Conservation (phyloP, 2,329 filamentous ascomycete genomes). For the Rachicladosporium sp. region DNA sequence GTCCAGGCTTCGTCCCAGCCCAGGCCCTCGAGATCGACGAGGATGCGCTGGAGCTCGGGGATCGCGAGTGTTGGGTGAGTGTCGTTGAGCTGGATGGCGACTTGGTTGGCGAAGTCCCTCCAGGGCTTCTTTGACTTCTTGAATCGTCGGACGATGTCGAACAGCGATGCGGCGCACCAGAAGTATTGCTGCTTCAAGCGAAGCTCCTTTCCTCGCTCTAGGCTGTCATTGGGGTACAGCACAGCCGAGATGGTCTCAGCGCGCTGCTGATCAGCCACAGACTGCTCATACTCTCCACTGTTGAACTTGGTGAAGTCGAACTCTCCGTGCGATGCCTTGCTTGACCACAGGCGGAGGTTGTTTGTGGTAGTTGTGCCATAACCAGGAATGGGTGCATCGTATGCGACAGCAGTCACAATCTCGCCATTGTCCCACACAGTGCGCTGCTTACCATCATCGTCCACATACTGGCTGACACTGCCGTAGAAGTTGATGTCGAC, state of each 20-base stretch:
- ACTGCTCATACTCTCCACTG: slow-evolving; percentile 92
- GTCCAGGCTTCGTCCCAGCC: slow-evolving; percentile 89
- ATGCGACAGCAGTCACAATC: slow-evolving; percentile 81
- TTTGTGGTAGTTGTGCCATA: slow-evolving; percentile 86
- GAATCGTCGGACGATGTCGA: slow-evolving; percentile 93
- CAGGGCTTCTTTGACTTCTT: slow-evolving; percentile 91
- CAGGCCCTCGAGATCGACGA: slow-evolving; percentile 78
- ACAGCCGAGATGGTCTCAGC: slow-evolving; percentile 99
- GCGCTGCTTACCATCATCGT: slow-evolving; percentile 59
- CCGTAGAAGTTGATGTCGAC: slow-evolving; percentile 98
- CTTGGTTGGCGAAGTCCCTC: slow-evolving; percentile 84
- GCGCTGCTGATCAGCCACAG: slow-evolving; percentile 92
- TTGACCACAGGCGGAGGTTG: slow-evolving; percentile 94
- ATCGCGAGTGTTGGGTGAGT: slow-evolving; percentile 97
- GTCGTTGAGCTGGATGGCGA: slow-evolving; percentile 91
- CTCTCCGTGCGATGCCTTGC: slow-evolving; percentile 90
- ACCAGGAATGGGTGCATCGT: slow-evolving; percentile 77
- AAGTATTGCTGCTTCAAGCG: slow-evolving; percentile 99
- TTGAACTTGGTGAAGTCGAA: slow-evolving; percentile 99
- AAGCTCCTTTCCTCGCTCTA: slow-evolving; percentile 92
- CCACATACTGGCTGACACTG: slow-evolving; percentile 59
- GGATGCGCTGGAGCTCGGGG: slow-evolving; percentile 86
- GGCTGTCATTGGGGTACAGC: slow-evolving; percentile 92
- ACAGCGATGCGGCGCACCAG: slow-evolving; percentile 94
- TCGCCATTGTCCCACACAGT: slow-evolving; percentile 86